Conservation (phyloP, 2,329 filamentous ascomycete species). For the Trichoderma guizhouense region DNA sequence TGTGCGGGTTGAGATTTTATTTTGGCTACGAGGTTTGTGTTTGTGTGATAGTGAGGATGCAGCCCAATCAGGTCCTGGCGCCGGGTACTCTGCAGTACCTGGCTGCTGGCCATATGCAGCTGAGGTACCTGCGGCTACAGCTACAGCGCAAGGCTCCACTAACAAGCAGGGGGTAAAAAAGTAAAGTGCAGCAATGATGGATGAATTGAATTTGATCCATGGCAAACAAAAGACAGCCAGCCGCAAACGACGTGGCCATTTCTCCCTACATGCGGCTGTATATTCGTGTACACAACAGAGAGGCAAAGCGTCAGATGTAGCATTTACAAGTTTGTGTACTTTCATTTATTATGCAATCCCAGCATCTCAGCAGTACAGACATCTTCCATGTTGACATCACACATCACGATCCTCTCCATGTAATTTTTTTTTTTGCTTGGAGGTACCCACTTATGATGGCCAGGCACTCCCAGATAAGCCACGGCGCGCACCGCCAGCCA, state of each 20-base stretch:
- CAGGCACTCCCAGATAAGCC: not conserved
- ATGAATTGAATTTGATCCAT: not conserved
- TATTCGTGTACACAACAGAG: not conserved
- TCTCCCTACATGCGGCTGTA: not conserved
- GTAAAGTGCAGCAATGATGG: not conserved
- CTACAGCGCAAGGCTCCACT: not conserved
- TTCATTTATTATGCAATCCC: not conserved
- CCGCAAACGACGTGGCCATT: not conserved
- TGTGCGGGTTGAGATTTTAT: conserved; percentile 7
- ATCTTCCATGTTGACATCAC: not conserved
- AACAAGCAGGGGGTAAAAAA: not conserved
- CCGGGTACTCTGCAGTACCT: not conserved
- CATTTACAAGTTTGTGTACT: not conserved
- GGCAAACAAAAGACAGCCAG: not conserved
- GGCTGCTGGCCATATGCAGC: not conserved
- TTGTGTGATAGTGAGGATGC: conserved; percentile 10
- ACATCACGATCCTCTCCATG: not conserved
- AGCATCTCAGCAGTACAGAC: not conserved
- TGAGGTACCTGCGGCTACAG: not conserved
- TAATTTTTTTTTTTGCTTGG: not conserved
- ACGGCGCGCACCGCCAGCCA: not conserved
- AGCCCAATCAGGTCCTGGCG: conserved; percentile 3
- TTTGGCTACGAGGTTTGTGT: conserved; percentile 12
- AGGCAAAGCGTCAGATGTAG: not conserved
- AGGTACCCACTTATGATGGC: not conserved